Percentiles rank a stretch among this genome's conserved stretches.
phyloP scores from a whole-genome alignment of 2,329 filamentous ascomycete species.

The Parastagonospora avenae region DNA sequence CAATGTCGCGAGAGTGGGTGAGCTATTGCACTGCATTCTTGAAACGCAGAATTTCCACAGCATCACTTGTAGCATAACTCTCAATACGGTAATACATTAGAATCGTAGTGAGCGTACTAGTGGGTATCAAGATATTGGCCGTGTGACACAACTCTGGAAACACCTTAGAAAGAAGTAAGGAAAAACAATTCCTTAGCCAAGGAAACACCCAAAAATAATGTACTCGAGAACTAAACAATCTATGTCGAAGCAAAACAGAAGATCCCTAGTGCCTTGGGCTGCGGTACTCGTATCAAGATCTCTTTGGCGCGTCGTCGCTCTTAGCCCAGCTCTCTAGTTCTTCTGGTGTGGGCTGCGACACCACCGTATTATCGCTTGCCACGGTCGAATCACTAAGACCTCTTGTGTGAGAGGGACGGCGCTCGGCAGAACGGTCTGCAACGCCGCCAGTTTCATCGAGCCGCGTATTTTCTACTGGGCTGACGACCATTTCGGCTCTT shows the following conservation, averaged over 20 bases:
- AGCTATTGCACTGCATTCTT: too few relatives aligned
- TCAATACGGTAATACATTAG: slow-evolving; percentile 6
- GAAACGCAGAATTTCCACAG: not conserved
- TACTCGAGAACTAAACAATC: slow-evolving; percentile 1
- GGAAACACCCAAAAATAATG: not conserved
- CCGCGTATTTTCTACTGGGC: slow-evolving; percentile 2
- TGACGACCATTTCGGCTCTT: slow-evolving; percentile 4
- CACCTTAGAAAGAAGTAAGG: not conserved
- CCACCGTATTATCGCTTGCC: slow-evolving; percentile 40
- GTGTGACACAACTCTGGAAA: not conserved
- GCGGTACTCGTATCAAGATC: slow-evolving; percentile 20
- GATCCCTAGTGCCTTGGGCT: not conserved
- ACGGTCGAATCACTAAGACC: slow-evolving; percentile 40
- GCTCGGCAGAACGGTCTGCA: slow-evolving; percentile 12
- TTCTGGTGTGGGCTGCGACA: slow-evolving; percentile 42
- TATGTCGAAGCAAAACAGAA: not conserved
- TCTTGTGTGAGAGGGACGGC: slow-evolving; percentile 37
- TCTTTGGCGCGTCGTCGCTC: slow-evolving; percentile 9
- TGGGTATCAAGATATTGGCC: slow-evolving; percentile 16
- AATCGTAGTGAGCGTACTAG: slow-evolving; percentile 24
- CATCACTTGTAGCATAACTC: not conserved
- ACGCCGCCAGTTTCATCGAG: not conserved
- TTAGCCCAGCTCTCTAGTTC: slow-evolving; percentile 36
- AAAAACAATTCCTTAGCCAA: not conserved
- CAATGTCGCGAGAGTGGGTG: too few relatives aligned